Evolutionary conservation across 768 basidiomycete species (phyloP), one percentile per base, ranked within the genome.

Genomic region (Arthromyces matolae): DNA sequence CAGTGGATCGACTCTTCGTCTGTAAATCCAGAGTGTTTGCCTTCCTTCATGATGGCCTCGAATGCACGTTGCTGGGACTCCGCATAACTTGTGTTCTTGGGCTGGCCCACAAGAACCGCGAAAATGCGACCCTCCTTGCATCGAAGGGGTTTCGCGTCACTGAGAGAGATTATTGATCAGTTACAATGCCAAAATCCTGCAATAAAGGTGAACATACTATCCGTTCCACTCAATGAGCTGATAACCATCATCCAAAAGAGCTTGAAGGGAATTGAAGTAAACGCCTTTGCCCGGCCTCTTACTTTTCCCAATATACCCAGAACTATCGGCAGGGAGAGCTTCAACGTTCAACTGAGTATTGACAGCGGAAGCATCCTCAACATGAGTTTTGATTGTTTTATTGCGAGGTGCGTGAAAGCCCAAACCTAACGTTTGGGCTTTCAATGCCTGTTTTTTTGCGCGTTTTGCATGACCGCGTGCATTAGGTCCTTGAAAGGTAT

Each of bases 31-130:
- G 41, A 14, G 2, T 24, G 34, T 3, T 8, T 3, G 19, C 47
- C 40, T 36, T 42, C 41, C n/a, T 36, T 8, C 25, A 42, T 42
- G 8, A 49, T 49, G 2, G 47, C 47, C 3, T 42, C 22, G 16
- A 16, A 47, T 47, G 46, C 38, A 13, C 13, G 20, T 19, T 41
- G 31, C 24, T 31, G 35, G 5, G 40, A 33, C 14, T 42, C 40
- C 16, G 5, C 10, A 19, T 35, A 42, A 18, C 20, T 19, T 2
- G 23, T 14, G 10, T 33, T 33, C 4, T 49, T 9, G 13, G 25
- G 39, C 20, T 22, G 32, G 6, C 40, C 40, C 33, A 36, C 47
- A 8, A 45, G 43, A 23, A 31, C 28, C 10, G 29, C 42, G 19
- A 43, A 43, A 25, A 45, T 33, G 14, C 23, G 32, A 3, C 42